phyloP scores from a whole-genome alignment of 1,139 yeast genomes.

The Dujonia santamariae region DNA sequence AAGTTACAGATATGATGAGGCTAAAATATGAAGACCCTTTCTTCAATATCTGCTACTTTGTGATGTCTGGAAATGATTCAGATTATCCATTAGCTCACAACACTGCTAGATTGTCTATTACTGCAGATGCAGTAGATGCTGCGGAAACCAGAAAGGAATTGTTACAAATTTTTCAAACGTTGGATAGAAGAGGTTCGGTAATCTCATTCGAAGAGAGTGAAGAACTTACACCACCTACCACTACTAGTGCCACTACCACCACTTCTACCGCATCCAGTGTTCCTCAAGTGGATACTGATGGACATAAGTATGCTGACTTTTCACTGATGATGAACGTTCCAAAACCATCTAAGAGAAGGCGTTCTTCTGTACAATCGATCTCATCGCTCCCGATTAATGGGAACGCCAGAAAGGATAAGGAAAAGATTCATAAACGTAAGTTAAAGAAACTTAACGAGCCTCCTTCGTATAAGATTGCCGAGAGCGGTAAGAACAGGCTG shows the following conservation, averaged over 20 bases:
- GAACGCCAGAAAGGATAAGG: too few relatives aligned
- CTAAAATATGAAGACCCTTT: too few relatives aligned
- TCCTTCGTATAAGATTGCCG: constrained; percentile 21
- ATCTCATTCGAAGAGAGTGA: constrained; percentile 17
- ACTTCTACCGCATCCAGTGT: too few relatives aligned
- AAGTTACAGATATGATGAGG: too few relatives aligned
- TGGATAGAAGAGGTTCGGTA: constrained; percentile 22
- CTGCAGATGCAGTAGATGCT: constrained; percentile 15
- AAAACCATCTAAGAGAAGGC: constrained; percentile 31
- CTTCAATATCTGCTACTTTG: not conserved
- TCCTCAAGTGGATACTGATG: too few relatives aligned
- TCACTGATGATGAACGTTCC: too few relatives aligned
- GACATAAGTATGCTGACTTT: too few relatives aligned
- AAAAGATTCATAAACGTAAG: constrained; percentile 33
- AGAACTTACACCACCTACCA: not conserved
- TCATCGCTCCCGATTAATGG: constrained; percentile 1
- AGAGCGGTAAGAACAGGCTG: constrained; percentile 14
- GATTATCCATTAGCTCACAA: constrained; percentile 21
- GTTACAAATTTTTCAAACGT: constrained; percentile 14
- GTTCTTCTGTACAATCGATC: constrained; percentile 35
- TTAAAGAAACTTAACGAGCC: constrained; percentile 30
- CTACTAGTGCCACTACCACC: not conserved
- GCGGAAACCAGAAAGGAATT: constrained; percentile 17
- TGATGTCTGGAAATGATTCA: not conserved
- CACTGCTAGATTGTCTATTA: constrained; percentile 28